Evolutionary conservation across 2,329 filamentous ascomycete genomes (phyloP), one percentile per base, ranked within the genome.

Genomic region (Aureobasidium sp.): DNA sequence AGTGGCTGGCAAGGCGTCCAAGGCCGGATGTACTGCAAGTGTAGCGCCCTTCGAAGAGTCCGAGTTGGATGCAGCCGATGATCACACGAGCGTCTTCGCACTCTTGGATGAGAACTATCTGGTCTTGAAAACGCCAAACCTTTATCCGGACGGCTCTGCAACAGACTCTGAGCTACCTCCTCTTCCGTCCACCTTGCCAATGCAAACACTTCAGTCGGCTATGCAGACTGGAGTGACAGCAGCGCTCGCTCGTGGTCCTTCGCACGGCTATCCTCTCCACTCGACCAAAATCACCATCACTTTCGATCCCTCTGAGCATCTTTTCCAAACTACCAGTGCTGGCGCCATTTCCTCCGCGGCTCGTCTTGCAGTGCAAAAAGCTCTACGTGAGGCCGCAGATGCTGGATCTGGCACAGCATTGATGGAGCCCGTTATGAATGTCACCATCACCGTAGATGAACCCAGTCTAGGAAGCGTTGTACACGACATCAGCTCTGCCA

Each of bases 401-500:
- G 68, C 71, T 24, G 65, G 72, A 2, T 58, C 57, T 29, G 71
- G 74, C 2, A 79, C 89, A 1, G 78, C 79, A 1, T 74, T 98
- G 34, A 85, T 97, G 71, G 93, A 98, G 65, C 93, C 93, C 1
- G 87, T 98, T 52, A 96, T 97, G 89, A 83, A 84, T 56, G 88
- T 88, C 4, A 83, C 85, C 49, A 95, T 98, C 64, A 84, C 81
- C 59, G 89, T 93, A 45, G 88, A 93, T 48, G 91, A 96, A 69
- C 77, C 79, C 5, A 84, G 81, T 6, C 83, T 95, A 1, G 90
- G 90, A 3, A 79, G 80, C 4, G 87, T 98, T 8, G 84, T 94
- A 29, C 88, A 94, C 60, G 85, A 93, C 63, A 79, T 94, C 32
- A 84, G 83, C 2, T 83, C 86, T 2, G 80, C 83, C 0, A 79